Conservation (phyloP, 352 stramenopile species). For the Pythium coloratum region DNA sequence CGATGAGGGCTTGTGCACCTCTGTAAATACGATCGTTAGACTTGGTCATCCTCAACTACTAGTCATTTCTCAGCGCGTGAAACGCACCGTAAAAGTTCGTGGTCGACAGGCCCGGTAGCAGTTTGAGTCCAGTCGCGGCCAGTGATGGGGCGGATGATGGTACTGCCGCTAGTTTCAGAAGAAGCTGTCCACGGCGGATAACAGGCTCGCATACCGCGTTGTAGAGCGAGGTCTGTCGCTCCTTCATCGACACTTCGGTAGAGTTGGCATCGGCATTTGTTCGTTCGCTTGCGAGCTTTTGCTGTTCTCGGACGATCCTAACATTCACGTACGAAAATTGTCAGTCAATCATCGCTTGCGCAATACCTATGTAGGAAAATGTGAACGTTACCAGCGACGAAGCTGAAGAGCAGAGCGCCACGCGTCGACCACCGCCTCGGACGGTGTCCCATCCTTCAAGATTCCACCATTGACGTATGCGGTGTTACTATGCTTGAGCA, state of each 20-base stretch:
- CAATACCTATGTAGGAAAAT: not conserved
- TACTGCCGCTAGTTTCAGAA: conserved; percentile 60
- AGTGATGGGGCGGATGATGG: conserved; percentile 7
- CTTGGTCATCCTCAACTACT: too few relatives aligned
- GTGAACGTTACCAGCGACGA: conserved; percentile 60
- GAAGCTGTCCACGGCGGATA: conserved; percentile 62
- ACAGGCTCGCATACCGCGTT: conserved; percentile 80
- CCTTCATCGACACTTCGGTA: conserved; percentile 35
- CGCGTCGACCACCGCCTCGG: conserved; percentile 66
- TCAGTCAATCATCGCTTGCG: not conserved
- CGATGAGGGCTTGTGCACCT: conserved; percentile 7
- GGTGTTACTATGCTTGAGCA: conserved; percentile 81
- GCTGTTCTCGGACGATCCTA: conserved; percentile 88
- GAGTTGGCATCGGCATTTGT: not conserved
- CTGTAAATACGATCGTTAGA: not conserved
- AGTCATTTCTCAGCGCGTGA: not conserved
- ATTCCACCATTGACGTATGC: conserved; percentile 69
- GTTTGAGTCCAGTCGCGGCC: conserved; percentile 45
- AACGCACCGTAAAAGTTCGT: conserved; percentile 50
- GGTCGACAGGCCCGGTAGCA: conserved; percentile 72
- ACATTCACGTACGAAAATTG: not conserved
- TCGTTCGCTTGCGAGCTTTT: conserved; percentile 63
- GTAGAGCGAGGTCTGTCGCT: conserved; percentile 74
- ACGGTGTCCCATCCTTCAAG: conserved; percentile 54
- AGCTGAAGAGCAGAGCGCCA: conserved; percentile 80